These are phyloP conservation scores for Inonotus obliquus DNA, from an alignment of 1,284 basidiomycete species.

Conservation along the genomic window DNA sequence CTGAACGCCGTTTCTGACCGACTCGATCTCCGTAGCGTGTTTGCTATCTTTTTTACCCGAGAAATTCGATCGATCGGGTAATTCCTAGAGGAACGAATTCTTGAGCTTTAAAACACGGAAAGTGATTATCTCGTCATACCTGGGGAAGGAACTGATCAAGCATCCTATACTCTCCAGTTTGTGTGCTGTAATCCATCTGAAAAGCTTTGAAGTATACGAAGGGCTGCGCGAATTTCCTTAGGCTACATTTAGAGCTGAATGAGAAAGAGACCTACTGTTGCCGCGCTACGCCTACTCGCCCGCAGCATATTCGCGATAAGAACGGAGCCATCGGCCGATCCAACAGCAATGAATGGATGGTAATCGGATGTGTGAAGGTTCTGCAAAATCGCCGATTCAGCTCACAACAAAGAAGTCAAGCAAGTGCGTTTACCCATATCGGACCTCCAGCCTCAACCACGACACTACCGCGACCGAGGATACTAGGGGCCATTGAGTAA, in stretches of 20 bases:
- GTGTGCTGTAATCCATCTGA: conserved; percentile 81
- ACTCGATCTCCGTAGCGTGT: conserved; percentile 25
- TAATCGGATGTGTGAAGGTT: conserved; percentile 73
- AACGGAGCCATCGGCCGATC: conserved; percentile 77
- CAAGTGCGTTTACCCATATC: conserved; percentile 58
- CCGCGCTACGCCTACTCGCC: conserved; percentile 61
- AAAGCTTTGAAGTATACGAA: conserved; percentile 77
- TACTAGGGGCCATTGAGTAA: conserved; percentile 63
- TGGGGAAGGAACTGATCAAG: conserved; percentile 78
- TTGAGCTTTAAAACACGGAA: conserved; percentile 28
- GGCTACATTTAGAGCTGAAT: background rate
- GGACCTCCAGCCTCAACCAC: conserved; percentile 72
- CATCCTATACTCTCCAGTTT: conserved; percentile 72
- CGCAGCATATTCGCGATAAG: conserved; percentile 67
- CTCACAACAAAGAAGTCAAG: background rate
- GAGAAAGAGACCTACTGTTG: conserved; percentile 46
- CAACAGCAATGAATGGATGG: conserved; percentile 80
- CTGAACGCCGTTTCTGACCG: background rate
- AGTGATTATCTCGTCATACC: conserved; percentile 40
- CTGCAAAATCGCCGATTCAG: conserved; percentile 38
- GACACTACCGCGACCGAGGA: conserved; percentile 70
- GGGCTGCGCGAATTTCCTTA: conserved; percentile 41
- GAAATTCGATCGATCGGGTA: conserved; percentile 29
- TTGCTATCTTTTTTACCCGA: conserved; percentile 24
- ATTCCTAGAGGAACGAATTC: conserved; percentile 31